These are phyloP conservation scores for Fraxinus floribunda DNA, from an alignment of 305 asterid genomes.

Conservation along the genomic window DNA sequence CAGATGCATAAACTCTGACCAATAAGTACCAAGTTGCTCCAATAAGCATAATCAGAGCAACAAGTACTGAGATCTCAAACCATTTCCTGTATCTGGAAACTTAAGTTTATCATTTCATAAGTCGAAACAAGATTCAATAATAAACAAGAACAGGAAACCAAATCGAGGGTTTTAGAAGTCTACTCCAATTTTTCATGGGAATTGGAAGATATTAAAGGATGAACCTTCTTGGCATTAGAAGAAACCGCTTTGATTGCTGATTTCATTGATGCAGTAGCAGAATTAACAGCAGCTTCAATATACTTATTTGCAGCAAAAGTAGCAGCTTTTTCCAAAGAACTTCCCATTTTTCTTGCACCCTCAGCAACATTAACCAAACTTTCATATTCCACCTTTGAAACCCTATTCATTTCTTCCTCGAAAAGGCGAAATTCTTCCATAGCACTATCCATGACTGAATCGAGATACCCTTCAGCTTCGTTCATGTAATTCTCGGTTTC, in stretches of 20 bases:
- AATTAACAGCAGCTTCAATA: conserved; percentile 18
- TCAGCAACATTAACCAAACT: conserved; percentile 12
- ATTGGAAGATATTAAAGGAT: not conserved
- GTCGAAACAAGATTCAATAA: not conserved
- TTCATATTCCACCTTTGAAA: not conserved
- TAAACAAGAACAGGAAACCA: not conserved
- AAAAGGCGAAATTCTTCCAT: not conserved
- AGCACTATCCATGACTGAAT: conserved; percentile 2
- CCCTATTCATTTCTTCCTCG: not conserved
- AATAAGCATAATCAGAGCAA: not conserved
- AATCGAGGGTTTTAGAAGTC: not conserved
- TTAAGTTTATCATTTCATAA: not conserved
- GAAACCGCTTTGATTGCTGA: conserved; percentile 19
- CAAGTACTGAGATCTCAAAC: not conserved
- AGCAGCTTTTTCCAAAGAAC: conserved; percentile 14
- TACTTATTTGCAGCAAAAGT: conserved; percentile 22
- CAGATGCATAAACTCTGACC: not conserved
- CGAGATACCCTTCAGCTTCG: not conserved
- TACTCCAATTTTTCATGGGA: not conserved
- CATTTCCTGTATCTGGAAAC: not conserved
- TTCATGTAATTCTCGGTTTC: not conserved
- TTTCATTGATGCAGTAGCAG: conserved; percentile 22
- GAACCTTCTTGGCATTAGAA: not conserved
- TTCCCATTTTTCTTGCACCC: conserved; percentile 17
- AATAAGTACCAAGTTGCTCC: not conserved